phyloP scores from a whole-genome alignment of 1,139 yeast species.

The Magnusiomyces suaveolens region DNA sequence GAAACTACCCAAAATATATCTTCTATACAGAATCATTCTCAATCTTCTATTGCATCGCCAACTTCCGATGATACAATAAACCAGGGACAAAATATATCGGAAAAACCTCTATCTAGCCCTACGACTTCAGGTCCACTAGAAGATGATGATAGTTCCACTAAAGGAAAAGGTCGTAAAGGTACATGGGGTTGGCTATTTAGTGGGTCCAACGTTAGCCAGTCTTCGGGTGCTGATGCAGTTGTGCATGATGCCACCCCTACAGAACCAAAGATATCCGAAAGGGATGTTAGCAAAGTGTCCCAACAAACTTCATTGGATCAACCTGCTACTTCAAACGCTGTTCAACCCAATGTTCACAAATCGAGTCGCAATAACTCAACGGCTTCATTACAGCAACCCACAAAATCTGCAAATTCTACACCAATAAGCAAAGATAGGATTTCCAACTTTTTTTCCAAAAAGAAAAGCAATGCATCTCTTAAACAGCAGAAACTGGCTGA shows the following conservation, averaged over 20 bases:
- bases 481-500: slow-evolving; percentile 6
- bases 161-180: slow-evolving; percentile 16
- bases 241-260: background rate
- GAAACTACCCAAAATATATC: no score
- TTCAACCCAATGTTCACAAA: background rate
- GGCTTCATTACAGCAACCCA: background rate
- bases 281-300: background rate
- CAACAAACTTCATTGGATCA: background rate
- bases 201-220: slow-evolving; percentile 1
- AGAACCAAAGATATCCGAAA: background rate
- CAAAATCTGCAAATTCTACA: background rate
- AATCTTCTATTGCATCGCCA: no score
- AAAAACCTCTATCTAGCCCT: no score
- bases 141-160: slow-evolving; percentile 11
- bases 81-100: no score
- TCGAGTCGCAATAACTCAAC: background rate
- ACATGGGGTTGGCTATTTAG: slow-evolving; percentile 24
- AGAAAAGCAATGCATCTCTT: slow-evolving; percentile 10
- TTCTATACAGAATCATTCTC: no score
- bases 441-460: slow-evolving; percentile 13
- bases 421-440: slow-evolving; percentile 10
- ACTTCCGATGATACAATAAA: no score
- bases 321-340: background rate
- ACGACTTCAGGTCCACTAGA: background rate
- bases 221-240: background rate